Percentiles rank a stretch among this genome's conserved stretches.
These are phyloP conservation scores for Linaria vulgaris DNA, from an alignment of 257 asterid species.

Conservation along the genomic window DNA sequence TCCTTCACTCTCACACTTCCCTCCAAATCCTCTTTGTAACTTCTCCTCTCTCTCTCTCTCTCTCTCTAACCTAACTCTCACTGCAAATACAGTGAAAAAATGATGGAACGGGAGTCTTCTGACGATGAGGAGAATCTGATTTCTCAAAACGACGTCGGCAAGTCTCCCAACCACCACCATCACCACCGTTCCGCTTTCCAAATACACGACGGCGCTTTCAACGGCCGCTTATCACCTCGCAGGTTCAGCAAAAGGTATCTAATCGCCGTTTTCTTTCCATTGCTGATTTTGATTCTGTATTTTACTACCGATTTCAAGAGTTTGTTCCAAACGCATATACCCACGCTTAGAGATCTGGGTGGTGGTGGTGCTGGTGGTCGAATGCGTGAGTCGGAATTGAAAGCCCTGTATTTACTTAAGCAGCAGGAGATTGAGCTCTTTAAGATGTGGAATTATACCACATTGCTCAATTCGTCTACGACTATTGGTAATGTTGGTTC, in stretches of 20 bases:
- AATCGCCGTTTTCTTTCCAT: conserved; percentile 51
- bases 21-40: no score
- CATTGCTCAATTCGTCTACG: conserved; percentile 13
- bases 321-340: conserved; percentile 51
- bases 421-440: conserved; percentile 79
- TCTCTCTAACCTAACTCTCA: no score
- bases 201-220: conserved; percentile 32
- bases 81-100: neutral
- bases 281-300: conserved; percentile 54
- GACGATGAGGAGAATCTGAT: conserved; percentile 81
- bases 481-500: conserved; percentile 1
- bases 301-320: conserved; percentile 56
- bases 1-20: no score
- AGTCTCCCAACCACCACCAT: conserved; percentile 43
- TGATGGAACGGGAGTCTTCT: conserved; percentile 64
- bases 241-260: conserved; percentile 59
- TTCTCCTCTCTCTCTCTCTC: no score
- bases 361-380: conserved; percentile 37
- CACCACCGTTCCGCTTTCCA: conserved; percentile 37
- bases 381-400: conserved; percentile 86
- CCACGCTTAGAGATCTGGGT: conserved; percentile 28
- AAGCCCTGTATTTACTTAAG: conserved; percentile 66
- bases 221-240: conserved; percentile 28
- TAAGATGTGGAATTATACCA: conserved; percentile 60
- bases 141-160: conserved; percentile 47